Base-by-base conservation (phyloP, 202 grass and related monocot genomes). In the Zizania palustris region DNA sequence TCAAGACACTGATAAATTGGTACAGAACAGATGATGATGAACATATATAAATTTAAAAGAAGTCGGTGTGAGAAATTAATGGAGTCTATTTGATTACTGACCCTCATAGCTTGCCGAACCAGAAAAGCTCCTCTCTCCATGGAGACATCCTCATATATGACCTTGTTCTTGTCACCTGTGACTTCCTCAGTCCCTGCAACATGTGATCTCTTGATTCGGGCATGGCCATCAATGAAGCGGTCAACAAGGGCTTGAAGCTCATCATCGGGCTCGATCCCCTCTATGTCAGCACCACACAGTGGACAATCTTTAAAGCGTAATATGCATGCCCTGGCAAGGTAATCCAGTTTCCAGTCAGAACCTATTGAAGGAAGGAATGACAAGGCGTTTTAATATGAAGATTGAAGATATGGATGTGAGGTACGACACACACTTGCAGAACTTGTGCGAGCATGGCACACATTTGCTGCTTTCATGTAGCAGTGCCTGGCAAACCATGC, bases 21-120 rank as follows among this genome's bases (percentile, higher is more conserved):
- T 22, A 77, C 0, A 42, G 16, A n/a, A 12, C 51, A 11, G 42
- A 34, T 36, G 7, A 67, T 1, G 7, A 40, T 50, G 15, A 12
- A 54, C 18, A 15, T 49, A 7, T 66, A 4, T 1, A 67, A 33
- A 73, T 9, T 78, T 63, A 62, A 22, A 66, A 51, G 3, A 67
- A 19, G 9, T 55, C 11, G 22, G 44, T 5, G n/a, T 21, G 63
- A 7, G 59, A 84, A 21, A 33, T 40, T 78, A 45, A 41, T 22
- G 55, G 7, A 65, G 3, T 70, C 63, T 16, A 54, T 48, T 85
- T 9, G 69, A 42, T 54, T 37, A 88, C 95, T 76, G 11, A 98
- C 95, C 91, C 95, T 92, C 95, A 98, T 94, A 60, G 95, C 91
- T 78, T 98, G 95, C 87, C 95, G 91, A 58, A 98, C 95, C 10